These are phyloP conservation scores for Ichthyophthirius multifiliis DNA, from an alignment of 169 alveolate species.

Conservation along the genomic window DNA sequence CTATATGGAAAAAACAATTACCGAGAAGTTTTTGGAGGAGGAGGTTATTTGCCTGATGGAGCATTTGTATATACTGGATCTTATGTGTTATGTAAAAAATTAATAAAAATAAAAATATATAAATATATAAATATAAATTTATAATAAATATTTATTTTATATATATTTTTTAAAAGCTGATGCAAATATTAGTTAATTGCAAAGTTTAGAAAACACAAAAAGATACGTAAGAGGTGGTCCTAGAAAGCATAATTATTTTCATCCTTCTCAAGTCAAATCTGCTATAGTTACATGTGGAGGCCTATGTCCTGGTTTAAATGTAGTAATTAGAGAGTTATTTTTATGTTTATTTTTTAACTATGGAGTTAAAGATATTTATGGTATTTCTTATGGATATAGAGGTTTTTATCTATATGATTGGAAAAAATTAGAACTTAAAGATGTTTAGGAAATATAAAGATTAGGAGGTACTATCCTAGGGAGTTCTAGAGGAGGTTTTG, in stretches of 20 bases:
- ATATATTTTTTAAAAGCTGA: no score
- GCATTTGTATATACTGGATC: slow-evolving; percentile 33
- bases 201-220: slow-evolving; percentile 37
- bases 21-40: slow-evolving; percentile 43
- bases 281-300: slow-evolving; percentile 92
- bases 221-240: slow-evolving; percentile 81
- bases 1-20: slow-evolving; percentile 23
- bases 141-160: no score
- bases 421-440: slow-evolving; percentile 56
- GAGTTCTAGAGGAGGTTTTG: slow-evolving; percentile 81
- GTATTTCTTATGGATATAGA: slow-evolving; percentile 77
- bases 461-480: slow-evolving; percentile 86
- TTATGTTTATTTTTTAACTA: slow-evolving; percentile 71
- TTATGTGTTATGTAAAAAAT: slow-evolving; percentile 27
- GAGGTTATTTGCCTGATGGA: slow-evolving; percentile 48
- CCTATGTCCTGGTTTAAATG: slow-evolving; percentile 88
- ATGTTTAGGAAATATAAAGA: slow-evolving; percentile 71
- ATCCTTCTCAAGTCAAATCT: slow-evolving; percentile 78
- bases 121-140: background rate
- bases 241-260: slow-evolving; percentile 68
- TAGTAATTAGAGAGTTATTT: slow-evolving; percentile 66
- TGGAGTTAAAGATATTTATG: slow-evolving; percentile 79
- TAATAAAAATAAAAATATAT: background rate
- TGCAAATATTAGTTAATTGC: slow-evolving; percentile 23
- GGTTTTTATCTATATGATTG: slow-evolving; percentile 72